Conservation (phyloP, 1,284 basidiomycete genomes). For the Ganoderma lucidum region DNA sequence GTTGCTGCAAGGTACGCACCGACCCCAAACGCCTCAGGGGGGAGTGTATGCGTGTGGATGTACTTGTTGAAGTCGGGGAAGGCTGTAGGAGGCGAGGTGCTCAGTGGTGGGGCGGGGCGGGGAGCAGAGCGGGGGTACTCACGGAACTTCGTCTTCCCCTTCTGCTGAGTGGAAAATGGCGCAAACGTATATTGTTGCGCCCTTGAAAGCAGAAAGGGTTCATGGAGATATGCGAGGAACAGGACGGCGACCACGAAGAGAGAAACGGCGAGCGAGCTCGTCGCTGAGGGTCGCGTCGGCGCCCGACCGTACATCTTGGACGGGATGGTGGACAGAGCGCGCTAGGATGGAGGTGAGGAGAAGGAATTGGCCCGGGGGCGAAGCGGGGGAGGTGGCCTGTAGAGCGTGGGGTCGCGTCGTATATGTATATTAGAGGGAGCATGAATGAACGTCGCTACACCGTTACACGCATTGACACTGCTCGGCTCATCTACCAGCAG, state of each 20-base stretch:
- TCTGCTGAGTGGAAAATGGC: conserved; percentile 22
- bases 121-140: conserved; percentile 9
- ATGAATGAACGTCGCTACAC: background rate
- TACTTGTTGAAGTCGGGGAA: conserved; percentile 69
- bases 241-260: conserved; percentile 54
- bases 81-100: conserved; percentile 31
- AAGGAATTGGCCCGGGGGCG: background rate
- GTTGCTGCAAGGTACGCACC: conserved; percentile 44
- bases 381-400: background rate
- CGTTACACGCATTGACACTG: background rate
- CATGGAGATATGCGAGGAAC: conserved; percentile 39
- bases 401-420: background rate
- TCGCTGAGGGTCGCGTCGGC: background rate
- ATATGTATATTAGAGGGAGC: background rate
- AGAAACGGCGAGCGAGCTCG: conserved; percentile 40
- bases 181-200: conserved; percentile 23
- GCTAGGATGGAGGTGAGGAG: background rate
- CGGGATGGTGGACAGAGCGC: background rate
- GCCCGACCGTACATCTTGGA: background rate
- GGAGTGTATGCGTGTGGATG: conserved; percentile 49
- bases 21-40: conserved; percentile 57
- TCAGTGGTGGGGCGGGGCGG: background rate
- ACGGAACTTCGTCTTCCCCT: conserved; percentile 32
- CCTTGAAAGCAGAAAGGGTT: conserved; percentile 34
- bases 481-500: background rate